A percentile compares a stretch with the other conserved stretches of the same genome.
These are phyloP conservation scores for Cyamopsis tetragonoloba DNA, from an alignment of 306 rosid species.

Conservation along the genomic window DNA sequence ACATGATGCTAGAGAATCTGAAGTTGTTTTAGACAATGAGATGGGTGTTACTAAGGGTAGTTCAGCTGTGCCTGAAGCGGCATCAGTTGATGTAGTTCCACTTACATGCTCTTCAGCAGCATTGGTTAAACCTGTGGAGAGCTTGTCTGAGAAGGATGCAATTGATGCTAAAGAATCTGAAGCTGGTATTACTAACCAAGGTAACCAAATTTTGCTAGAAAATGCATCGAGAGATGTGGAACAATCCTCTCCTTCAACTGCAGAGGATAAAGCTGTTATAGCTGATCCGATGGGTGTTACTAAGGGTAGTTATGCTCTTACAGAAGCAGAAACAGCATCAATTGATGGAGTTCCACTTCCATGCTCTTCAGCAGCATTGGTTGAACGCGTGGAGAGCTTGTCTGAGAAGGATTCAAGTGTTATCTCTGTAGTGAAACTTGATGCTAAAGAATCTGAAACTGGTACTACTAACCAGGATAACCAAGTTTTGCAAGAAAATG, in stretches of 20 bases:
- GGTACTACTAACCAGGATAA: constrained; percentile 5
- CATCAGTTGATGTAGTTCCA: neutral
- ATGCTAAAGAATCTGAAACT: constrained; percentile 26
- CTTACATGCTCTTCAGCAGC: constrained; percentile 22
- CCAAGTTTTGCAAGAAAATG: constrained; percentile 16
- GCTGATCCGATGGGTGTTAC: constrained; percentile 19
- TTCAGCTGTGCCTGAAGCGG: constrained; percentile 17
- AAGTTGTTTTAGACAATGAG: constrained; percentile 19
- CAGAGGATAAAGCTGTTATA: constrained; percentile 15
- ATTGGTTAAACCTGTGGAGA: constrained; percentile 25
- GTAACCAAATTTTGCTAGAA: constrained; percentile 7
- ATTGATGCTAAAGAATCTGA: constrained; percentile 26
- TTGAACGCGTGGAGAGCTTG: constrained; percentile 23
- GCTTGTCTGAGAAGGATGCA: constrained; percentile 30
- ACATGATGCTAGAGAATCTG: constrained; percentile 24
- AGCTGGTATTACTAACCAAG: constrained; percentile 15
- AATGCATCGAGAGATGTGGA: constrained; percentile 13
- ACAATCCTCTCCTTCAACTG: neutral
- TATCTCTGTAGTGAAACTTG: neutral
- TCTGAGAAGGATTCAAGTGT: constrained; percentile 29
- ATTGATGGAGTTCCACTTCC: neutral
- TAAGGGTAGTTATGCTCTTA: neutral
- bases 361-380: constrained; percentile 28
- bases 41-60: constrained; percentile 3
- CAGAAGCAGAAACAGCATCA: constrained; percentile 14